These are phyloP conservation scores for Hylodesmum podocarpum DNA, from an alignment of 306 rosid species.

Conservation along the genomic window DNA sequence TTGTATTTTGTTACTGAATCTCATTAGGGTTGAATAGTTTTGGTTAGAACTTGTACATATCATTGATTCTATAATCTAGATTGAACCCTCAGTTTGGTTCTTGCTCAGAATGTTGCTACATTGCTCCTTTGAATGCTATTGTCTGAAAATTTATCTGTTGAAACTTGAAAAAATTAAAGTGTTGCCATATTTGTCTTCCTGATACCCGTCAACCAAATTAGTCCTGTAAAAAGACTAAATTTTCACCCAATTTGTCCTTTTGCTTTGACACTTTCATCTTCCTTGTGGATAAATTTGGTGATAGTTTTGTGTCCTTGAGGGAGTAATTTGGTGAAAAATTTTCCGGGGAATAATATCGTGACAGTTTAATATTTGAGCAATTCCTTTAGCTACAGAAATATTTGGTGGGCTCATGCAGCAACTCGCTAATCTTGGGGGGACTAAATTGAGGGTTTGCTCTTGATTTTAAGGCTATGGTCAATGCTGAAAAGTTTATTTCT, in stretches of 20 bases:
- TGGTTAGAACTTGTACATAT: background rate
- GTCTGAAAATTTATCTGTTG: background rate
- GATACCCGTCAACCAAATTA: background rate
- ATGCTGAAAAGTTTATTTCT: background rate
- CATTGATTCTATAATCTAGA: background rate
- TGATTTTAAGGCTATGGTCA: background rate
- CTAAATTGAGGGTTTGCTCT: background rate
- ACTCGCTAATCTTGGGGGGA: background rate
- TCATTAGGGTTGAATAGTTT: background rate
- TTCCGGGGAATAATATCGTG: background rate
- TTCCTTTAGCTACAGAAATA: background rate
- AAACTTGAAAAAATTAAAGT: background rate
- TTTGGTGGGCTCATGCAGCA: background rate
- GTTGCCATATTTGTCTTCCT: background rate
- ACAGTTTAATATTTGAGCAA: background rate
- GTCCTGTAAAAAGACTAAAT: background rate
- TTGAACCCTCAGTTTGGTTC: background rate
- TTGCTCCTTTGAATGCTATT: background rate
- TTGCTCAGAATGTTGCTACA: background rate
- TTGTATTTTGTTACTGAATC: background rate
- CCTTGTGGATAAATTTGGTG: background rate
- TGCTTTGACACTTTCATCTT: background rate
- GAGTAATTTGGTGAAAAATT: background rate
- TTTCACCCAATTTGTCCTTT: background rate
- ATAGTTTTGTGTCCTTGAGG: background rate